Base-by-base conservation (phyloP, 2,329 filamentous ascomycete genomes). In the Nigrospora sphaerica region DNA sequence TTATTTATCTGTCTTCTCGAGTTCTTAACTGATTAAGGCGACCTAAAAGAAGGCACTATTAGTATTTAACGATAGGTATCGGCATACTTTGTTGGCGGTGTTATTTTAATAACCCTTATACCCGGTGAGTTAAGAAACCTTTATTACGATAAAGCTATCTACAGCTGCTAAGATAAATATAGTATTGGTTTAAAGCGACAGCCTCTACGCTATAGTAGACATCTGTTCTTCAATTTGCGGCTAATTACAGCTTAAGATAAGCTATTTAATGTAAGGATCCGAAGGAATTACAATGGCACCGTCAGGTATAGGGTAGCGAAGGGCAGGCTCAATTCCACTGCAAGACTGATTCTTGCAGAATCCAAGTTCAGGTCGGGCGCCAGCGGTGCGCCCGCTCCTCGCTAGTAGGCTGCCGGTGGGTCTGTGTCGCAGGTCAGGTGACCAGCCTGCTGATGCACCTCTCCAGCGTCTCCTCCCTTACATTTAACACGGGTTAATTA, bases 11-110 rank as follows among this genome's bases (percentile, higher is more conserved):
- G 54, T 46, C 2, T 57, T 46, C 17, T 42, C 45, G 6, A 69
- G 62, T 12, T 58, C 48, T 51, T 66, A 46, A 46, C 56, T 67
- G 12, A 68, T 65, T 36, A 71, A 58, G 14, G 67, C 61, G 16
- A 69, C 68, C 69, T 66, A 73, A 33, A 73, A 64, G 44, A 71
- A 71, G 0, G 67, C 72, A 14, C 53, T 61, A 19, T 65, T 50
- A 12, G 66, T 62, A 31, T 71, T 65, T 0, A 9, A 7, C 5
- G 14, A 12, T 11, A 35, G 33, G 60, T 57, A 16, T 12, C 35
- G 35, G 17, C 9, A 19, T 6, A 46, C 31, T 35, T 11, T n/a
- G n/a, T 35, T n/a, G 12, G n/a, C 33, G n/a, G 16, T 38, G 18
- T 36, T 17, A 5, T 35, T 12, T 4, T 46, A 17, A 32, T 41